phyloP scores from a whole-genome alignment of 805 yeast genomes.

The Allodekkera sacchari region DNA sequence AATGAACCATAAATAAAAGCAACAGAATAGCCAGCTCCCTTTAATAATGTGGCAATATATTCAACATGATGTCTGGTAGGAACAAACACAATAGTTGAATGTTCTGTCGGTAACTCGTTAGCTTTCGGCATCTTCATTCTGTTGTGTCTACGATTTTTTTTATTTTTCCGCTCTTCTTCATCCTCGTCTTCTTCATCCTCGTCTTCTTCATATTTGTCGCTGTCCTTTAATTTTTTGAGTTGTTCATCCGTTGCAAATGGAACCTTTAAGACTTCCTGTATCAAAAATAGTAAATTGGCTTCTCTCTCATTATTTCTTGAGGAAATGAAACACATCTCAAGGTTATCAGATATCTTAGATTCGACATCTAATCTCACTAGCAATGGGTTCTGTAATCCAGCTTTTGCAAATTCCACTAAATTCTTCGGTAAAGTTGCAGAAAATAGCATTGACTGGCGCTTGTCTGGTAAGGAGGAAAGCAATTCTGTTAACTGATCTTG shows the following conservation, averaged over 20 bases:
- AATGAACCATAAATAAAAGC: constrained; percentile 91
- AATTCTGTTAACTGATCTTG: constrained; percentile 88
- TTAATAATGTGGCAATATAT: constrained; percentile 64
- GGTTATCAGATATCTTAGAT: constrained; percentile 77
- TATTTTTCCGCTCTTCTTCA: constrained; percentile 22
- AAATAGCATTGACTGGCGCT: constrained; percentile 81
- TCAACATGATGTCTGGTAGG: constrained; percentile 99
- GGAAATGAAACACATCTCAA: constrained; percentile 82
- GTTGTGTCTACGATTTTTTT: constrained; percentile 30
- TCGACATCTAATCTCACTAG: constrained; percentile 91
- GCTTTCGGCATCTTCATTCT: constrained; percentile 67
- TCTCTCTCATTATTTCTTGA: constrained; percentile 83
- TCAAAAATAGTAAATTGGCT: constrained; percentile 66
- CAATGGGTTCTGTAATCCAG: constrained; percentile 88
- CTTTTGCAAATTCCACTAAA: constrained; percentile 93
- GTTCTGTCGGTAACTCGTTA: constrained; percentile 72
- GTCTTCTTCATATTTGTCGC: constrained; percentile 40
- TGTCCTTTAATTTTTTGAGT: constrained; percentile 39
- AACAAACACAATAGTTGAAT: constrained; percentile 87
- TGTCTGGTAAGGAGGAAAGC: constrained; percentile 70
- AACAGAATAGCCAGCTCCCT: constrained; percentile 71
- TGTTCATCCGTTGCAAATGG: constrained; percentile 75
- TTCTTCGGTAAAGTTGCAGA: constrained; percentile 93
- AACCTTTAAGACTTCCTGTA: constrained; percentile 78
- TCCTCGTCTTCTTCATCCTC: constrained; percentile 45